These are phyloP conservation scores for Protomyces inundatus DNA, from an alignment of 1,139 yeast genomes.

Conservation along the genomic window DNA sequence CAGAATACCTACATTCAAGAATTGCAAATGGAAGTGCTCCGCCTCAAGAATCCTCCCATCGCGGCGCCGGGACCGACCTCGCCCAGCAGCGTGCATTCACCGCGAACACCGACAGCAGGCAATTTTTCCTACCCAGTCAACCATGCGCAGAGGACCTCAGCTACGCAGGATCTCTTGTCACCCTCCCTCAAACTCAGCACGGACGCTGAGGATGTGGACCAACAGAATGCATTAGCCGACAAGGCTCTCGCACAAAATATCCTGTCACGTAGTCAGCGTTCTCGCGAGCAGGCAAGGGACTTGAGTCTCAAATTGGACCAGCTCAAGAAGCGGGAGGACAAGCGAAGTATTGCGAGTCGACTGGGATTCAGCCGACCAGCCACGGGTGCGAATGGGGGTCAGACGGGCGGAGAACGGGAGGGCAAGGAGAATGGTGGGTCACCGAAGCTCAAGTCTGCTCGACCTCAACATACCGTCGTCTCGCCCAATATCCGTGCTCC, in stretches of 20 bases:
- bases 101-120: background rate
- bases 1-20: background rate
- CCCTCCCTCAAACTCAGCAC: background rate
- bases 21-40: slow-evolving; percentile 1
- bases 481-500: slow-evolving; percentile 17
- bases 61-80: background rate
- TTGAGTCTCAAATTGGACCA: slow-evolving; percentile 11
- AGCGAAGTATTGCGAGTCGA: background rate
- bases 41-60: background rate
- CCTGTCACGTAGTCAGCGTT: slow-evolving; percentile 7
- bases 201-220: slow-evolving; percentile 5
- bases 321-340: slow-evolving; percentile 10
- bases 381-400: background rate
- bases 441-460: background rate
- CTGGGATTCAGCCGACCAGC: background rate
- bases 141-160: background rate
- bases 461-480: slow-evolving; percentile 1
- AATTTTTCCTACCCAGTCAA: slow-evolving; percentile 1
- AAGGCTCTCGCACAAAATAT: slow-evolving; percentile 5
- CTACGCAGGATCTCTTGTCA: background rate
- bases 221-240: slow-evolving; percentile 15
- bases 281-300: slow-evolving; percentile 23
- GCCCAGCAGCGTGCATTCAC: background rate
- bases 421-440: slow-evolving; percentile 8
- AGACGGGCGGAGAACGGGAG: background rate